These are phyloP conservation scores for Talaromyces ruber DNA, from an alignment of 495 filamentous ascomycete species.

Conservation along the genomic window DNA sequence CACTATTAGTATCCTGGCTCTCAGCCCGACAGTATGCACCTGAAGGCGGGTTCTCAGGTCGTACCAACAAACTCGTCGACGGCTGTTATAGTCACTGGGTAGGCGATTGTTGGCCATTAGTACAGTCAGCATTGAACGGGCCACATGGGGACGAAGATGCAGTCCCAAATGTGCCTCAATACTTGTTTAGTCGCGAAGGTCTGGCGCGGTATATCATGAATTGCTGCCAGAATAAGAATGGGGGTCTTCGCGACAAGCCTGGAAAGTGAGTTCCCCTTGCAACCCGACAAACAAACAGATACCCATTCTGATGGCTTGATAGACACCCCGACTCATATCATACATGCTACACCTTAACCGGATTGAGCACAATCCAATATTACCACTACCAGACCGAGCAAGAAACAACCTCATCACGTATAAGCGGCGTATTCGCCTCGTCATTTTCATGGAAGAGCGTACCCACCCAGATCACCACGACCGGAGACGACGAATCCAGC, in stretches of 20 bases:
- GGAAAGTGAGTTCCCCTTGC: conserved; percentile 55
- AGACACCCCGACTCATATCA: conserved; percentile 85
- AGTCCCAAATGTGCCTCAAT: conserved; percentile 18
- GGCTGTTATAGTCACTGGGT: conserved; percentile 98
- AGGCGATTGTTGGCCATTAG: conserved; percentile 82
- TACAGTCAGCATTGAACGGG: conserved; percentile 69
- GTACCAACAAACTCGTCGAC: conserved; percentile 97
- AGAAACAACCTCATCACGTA: conserved; percentile 19
- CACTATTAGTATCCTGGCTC: conserved; percentile 73
- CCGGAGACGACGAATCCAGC: conserved; percentile 33
- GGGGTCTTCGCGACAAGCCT: conserved; percentile 91
- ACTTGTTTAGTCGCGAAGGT: conserved; percentile 75
- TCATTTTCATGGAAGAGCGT: conserved; percentile 60
- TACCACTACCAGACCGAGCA: conserved; percentile 49
- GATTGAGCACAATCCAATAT: conserved; percentile 75
- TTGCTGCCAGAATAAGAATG: conserved; percentile 72
- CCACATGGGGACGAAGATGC: conserved; percentile 18
- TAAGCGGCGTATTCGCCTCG: conserved; percentile 31
- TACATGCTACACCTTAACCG: conserved; percentile 80
- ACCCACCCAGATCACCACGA: conserved; percentile 29
- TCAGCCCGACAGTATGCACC: conserved; percentile 82
- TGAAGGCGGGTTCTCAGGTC: conserved; percentile 83
- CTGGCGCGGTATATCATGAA: conserved; percentile 78
- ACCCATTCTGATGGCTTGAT: conserved; percentile 7
- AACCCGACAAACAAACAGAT: background rate